Base-by-base conservation (phyloP, 208 protist genomes). In the Trypanosoma lewisi region DNA sequence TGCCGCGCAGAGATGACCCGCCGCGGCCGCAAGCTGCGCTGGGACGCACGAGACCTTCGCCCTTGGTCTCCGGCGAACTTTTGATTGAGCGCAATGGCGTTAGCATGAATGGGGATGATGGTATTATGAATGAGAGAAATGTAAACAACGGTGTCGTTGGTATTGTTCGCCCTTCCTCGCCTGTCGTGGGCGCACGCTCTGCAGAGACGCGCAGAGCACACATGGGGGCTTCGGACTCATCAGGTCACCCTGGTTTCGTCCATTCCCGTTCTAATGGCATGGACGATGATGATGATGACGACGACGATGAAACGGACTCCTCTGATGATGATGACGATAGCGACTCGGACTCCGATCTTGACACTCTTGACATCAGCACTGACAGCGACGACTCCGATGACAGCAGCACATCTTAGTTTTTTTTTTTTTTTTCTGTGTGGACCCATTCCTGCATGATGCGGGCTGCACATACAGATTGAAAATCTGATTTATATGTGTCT, bases 281-380 rank as follows among this genome's bases (percentile, higher is more conserved):
- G 12, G 75, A 33, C n/a, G 27, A 19, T 39, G 54, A 59, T 33
- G 73, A 80, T 48, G 48, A 61, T 59, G 71, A 73, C 52, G 78
- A 83, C 41, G 61, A 60, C 17, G 68, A 47, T 57, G 57, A 67
- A 61, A 61, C 11, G 67, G 23, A 70, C 75, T 33, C 23, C 2
- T 31, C 27, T 12, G 78, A 85, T 39, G 88, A 79, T 49, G 83
- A 89, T 58, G 79, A 82, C 52, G 85, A 88, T 56, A 59, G 30
- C 19, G 25, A 39, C 48, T 49, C 47, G 2, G n/a, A 34, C 51
- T 50, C 51, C 36, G 63, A 59, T 19, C 56, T 74, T 21, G 39
- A 72, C 19, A 61, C 63, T 17, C 67, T 62, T 17, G 63, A 70
- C 27, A 66, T 75, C 30, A 70, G 49, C 53, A 70, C 50, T 14